Evolutionary conservation across 352 stramenopile genomes (phyloP), one percentile per base, ranked within the genome.

Genomic region (Phytophthora sansomeana): DNA sequence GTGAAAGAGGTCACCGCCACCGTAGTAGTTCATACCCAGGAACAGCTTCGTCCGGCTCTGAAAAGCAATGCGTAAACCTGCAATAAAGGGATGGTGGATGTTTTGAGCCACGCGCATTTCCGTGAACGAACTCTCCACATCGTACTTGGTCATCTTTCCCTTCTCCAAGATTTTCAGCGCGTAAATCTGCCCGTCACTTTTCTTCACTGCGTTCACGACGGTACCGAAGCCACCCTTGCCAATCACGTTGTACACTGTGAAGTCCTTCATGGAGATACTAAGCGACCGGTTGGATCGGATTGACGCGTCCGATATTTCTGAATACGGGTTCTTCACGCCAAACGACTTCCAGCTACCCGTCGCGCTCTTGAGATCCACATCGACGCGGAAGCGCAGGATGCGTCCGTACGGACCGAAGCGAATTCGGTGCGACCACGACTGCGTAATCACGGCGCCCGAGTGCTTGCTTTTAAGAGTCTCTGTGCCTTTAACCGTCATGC

Each of bases 101-200:
- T 96, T 95, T 56, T 95, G 85, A 10, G 85, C 87, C 48, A 97
- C 88, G 5, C 83, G 87, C 86, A 95, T 96, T 71, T 97, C 90
- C 6, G 87, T 96, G 69, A 95, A 94, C 47, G 87, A 95, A 52
- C 82, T 93, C 52, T 95, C 88, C 24, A 96, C 91, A 55, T 95
- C 88, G 70, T 95, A 93, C 63, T 96, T 95, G 57, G 87, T 93
- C 87, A 97, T 93, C 53, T 93, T 93, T 55, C 80, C 78, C 61
- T 97, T 97, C 48, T 96, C 85, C 63, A 97, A 77, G 48, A 97
- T 95, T 67, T 97, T 97, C 21, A 97, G 74, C n/a, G 90, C 90
- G 60, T 96, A 97, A 47, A 97, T 95, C 51, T 95, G 87, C 17
- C 88, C 88, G 47, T 96, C 89, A 58, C 89, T 95, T 59, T 96